Conservation (phyloP, 345 rosid species). For the Syzygium oleosum region DNA sequence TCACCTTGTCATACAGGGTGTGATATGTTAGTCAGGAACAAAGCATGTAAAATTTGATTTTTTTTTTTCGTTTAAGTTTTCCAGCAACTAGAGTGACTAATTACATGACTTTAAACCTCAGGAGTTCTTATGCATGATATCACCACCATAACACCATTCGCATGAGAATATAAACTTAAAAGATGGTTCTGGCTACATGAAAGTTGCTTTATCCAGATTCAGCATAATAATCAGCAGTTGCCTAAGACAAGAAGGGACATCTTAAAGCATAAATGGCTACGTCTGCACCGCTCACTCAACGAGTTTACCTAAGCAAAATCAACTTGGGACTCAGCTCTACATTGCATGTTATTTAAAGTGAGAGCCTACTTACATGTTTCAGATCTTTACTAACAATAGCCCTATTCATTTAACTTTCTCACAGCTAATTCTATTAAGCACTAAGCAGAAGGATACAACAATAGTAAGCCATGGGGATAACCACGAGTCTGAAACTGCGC, state of each 20-base stretch:
- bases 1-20: background rate
- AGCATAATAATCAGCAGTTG: background rate
- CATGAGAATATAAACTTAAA: background rate
- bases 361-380: background rate
- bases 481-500: background rate
- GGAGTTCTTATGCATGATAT: background rate
- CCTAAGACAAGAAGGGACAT: background rate
- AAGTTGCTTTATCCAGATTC: background rate
- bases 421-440: background rate
- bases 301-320: background rate
- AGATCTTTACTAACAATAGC: background rate
- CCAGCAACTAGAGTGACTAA: background rate
- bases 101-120: background rate
- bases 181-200: background rate
- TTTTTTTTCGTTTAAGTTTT: background rate
- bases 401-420: background rate
- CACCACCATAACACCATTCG: background rate
- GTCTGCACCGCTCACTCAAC: background rate
- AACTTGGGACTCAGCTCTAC: background rate
- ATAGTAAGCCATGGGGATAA: background rate
- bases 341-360: background rate
- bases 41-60: background rate
- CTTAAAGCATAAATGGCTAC: background rate
- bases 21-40: background rate
- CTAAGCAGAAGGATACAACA: background rate